Conservation (phyloP, 2,329 filamentous ascomycete genomes). For the Cytospora piceicola region DNA sequence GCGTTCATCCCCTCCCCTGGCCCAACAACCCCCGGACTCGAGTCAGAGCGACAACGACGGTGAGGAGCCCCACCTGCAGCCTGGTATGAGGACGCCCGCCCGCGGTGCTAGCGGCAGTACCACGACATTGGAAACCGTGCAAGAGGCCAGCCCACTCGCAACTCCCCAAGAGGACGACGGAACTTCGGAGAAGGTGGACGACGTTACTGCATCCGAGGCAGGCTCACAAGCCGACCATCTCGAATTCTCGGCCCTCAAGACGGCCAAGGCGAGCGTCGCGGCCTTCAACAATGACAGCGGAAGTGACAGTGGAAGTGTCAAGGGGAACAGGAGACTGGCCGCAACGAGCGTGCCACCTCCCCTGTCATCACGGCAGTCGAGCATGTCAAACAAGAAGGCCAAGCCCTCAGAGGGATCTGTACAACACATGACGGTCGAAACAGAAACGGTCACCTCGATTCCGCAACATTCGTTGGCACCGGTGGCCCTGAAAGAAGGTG, state of each 20-base stretch:
- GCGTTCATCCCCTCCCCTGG: constrained; percentile 50
- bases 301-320: constrained; percentile 66
- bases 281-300: constrained; percentile 53
- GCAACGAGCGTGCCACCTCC: constrained; percentile 52
- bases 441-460: constrained; percentile 90
- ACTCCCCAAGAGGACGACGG: constrained; percentile 58
- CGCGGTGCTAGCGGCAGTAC: constrained; percentile 59
- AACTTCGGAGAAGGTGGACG: constrained; percentile 53
- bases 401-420: constrained; percentile 76
- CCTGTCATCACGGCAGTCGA: constrained; percentile 68
- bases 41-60: constrained; percentile 54
- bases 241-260: constrained; percentile 42
- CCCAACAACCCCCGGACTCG: constrained; percentile 47
- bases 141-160: constrained; percentile 81
- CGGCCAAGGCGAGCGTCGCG: constrained; percentile 13
- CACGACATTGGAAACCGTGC: constrained; percentile 81
- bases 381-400: constrained; percentile 68
- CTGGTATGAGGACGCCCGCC: constrained; percentile 63
- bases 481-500: constrained; percentile 65
- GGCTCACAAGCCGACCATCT: constrained; percentile 48
- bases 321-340: constrained; percentile 48
- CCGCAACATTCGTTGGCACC: constrained; percentile 77
- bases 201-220: constrained; percentile 51
- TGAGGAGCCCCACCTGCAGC: constrained; percentile 53
- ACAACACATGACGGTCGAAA: constrained; percentile 95